Evolutionary conservation across 2,329 filamentous ascomycete genomes (phyloP).

Genomic region (Sporothrix brunneoviolacea): DNA sequence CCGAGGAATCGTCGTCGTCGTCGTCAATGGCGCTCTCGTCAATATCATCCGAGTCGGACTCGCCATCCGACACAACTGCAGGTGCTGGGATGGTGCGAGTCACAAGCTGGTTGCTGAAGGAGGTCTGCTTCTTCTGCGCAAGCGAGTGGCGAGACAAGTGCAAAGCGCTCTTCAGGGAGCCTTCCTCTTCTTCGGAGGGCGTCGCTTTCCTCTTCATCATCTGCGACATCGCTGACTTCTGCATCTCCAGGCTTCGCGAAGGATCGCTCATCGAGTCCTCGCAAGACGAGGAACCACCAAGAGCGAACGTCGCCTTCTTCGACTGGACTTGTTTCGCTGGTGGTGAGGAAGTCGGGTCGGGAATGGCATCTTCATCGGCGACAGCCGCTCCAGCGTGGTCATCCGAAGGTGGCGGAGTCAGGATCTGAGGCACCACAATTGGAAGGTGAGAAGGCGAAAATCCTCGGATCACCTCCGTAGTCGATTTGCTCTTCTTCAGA

Average conservation of each 20-base stretch:
- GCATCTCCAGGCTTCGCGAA: constrained; percentile 42
- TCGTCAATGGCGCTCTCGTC: constrained; percentile 80
- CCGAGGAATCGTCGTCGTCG: constrained; percentile 66
- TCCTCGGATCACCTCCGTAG: constrained; percentile 67
- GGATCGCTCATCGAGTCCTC: constrained; percentile 64
- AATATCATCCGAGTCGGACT: constrained; percentile 61
- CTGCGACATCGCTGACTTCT: constrained; percentile 29
- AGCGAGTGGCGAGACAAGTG: constrained; percentile 38
- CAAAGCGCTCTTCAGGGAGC: constrained; percentile 57
- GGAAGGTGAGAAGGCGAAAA: constrained; percentile 70
- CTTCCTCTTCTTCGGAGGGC: constrained; percentile 56
- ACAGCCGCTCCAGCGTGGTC: not conserved
- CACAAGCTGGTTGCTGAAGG: constrained; percentile 71
- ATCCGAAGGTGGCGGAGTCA: not conserved
- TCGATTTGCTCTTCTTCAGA: constrained; percentile 21
- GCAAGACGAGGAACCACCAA: constrained; percentile 76
- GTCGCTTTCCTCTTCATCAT: constrained; percentile 23
- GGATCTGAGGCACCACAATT: constrained; percentile 37
- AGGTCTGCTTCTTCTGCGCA: constrained; percentile 65
- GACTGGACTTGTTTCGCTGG: constrained; percentile 61
- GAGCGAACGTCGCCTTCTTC: constrained; percentile 61
- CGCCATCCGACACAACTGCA: constrained; percentile 39
- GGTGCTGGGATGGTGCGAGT: constrained; percentile 57
- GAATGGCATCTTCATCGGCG: constrained; percentile 39
- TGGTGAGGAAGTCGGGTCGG: constrained; percentile 52